phyloP scores from a whole-genome alignment of 306 rosid species.

The Fragaria vesca region DNA sequence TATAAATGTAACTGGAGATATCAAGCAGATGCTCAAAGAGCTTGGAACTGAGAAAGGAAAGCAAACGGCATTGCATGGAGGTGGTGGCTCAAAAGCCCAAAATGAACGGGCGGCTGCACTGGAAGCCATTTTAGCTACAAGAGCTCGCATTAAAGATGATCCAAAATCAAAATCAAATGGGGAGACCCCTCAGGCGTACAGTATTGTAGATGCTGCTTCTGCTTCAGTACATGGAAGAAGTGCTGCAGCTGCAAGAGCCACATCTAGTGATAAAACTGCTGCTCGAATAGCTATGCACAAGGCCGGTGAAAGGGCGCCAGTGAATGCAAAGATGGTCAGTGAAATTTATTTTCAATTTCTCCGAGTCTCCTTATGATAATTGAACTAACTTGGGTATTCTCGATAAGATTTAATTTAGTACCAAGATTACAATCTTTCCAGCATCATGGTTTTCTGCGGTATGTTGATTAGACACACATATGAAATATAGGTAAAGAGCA shows the following conservation, averaged over 20 bases:
- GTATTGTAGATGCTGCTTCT: conserved; percentile 98
- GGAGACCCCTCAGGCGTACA: conserved; percentile 61
- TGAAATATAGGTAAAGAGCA: conserved; percentile 76
- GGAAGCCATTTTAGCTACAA: conserved; percentile 81
- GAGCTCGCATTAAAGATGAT: conserved; percentile 73
- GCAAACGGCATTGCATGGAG: conserved; percentile 90
- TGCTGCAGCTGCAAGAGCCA: conserved; percentile 93
- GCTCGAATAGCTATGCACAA: conserved; percentile 93
- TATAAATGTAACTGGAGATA: conserved; percentile 84
- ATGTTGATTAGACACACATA: conserved; percentile 24
- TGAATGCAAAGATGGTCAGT: conserved; percentile 90
- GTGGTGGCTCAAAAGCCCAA: conserved; percentile 98
- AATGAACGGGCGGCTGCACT: conserved; percentile 97
- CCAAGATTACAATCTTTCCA: conserved; percentile 10
- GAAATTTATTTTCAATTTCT: background rate
- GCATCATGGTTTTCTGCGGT: background rate
- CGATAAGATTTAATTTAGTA: background rate
- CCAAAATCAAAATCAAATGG: conserved; percentile 54
- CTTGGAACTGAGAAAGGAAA: conserved; percentile 94
- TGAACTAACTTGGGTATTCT: background rate
- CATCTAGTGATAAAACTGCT: conserved; percentile 87
- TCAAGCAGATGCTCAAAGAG: conserved; percentile 90
- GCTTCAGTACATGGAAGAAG: conserved; percentile 99
- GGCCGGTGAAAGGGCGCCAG: conserved; percentile 92
- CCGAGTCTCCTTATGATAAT: background rate